Base-by-base conservation (phyloP, 495 filamentous ascomycete species). In the Talaromyces wortmannii region DNA sequence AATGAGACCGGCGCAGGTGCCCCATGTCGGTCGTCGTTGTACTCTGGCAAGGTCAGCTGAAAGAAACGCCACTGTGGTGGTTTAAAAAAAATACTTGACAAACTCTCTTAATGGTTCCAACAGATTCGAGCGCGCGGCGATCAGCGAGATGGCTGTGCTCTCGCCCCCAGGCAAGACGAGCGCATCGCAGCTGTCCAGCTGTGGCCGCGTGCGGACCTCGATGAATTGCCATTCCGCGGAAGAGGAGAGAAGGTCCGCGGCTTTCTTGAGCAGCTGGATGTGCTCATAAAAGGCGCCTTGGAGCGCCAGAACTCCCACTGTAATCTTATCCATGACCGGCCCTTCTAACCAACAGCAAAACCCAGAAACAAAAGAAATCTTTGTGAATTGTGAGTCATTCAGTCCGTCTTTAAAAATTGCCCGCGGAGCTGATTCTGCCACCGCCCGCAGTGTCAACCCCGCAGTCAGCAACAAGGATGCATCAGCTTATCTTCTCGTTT, bases 231-330 rank as follows among this genome's bases (percentile, higher is more conserved):
- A 85, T 59, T 73, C 63, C 61, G 48, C 55, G 29, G 61, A 57
- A 10, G 55, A 15, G 32, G 59, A 58, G 11, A 68, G 63, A 33
- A 58, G 57, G 3, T 62, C 61, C 0, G 82, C 77, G 3, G 95
- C 94, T 57, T 80, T 77, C 52, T 79, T 79, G 36, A 98, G 77
- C 30, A 95, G 79, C 56, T 83, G 78, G 31, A 96, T 62, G 73
- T 98, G 94, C 65, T 98, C 94, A 63, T 80, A 75, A 63, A 97
- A 97, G 44, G 94, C 92, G 60, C 94, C 94, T 70, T 98, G 94
- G 12, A 98, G 80, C 55, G 94, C 94, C 52, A 96, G 83, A 23
- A 95, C 89, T 55, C 91, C 91, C 40, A 95, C 80, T 7, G 87
- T 89, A 59, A 86, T 66, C 48, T 2, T 15, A 43, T 43, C 40